Evolutionary conservation across 129 eudicot species (phyloP), one percentile per base, ranked within the genome.

Genomic region (Glebionis coronaria): DNA sequence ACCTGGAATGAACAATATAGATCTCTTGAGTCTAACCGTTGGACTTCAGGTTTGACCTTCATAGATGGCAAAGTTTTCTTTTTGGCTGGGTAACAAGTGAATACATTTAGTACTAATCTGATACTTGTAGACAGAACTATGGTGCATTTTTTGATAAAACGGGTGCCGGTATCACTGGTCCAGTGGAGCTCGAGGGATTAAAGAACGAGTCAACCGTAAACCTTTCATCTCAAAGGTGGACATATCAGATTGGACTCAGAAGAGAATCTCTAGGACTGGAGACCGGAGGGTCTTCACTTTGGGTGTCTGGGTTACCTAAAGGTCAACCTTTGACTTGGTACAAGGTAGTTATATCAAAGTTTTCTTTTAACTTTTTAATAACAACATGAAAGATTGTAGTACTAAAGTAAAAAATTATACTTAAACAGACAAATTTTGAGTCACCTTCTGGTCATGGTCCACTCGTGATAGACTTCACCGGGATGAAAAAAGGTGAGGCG

Each of bases 141-240:
- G 99, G 99, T 75, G 94, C 95, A 27, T 85, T 82, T 75, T 93
- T 79, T 61, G 99, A 93, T 68, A 19, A 9, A 61, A 6, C 7
- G 5, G 97, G 97, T 12, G 97, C 99, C 4, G 99, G 99, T 64
- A 65, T 94, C 16, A 89, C 95, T 35, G 99, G 99, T 69, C 97
- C 97, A 6, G 95, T 94, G 72, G 78, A 81, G 75, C 79, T 94
- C 31, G 82, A 75, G 70, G 88, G 88, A 29, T 77, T 68, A 28
- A 53, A 38, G 18, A 82, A 75, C 18, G 94, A 87, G 40, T 76
- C 88, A 42, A 67, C 68, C 3, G 11, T 82, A 68, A 90, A 90
- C 71, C 87, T 94, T 73, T 89, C 99, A 11, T 79, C 97, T 45
- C 78, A 79, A 62, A 71, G 4, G 50, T 94, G 99, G 97, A 89